Evolutionary conservation across 2,329 filamentous ascomycete genomes (phyloP), one percentile per base, ranked within the genome.

Genomic region (Hypoxylon sp.): DNA sequence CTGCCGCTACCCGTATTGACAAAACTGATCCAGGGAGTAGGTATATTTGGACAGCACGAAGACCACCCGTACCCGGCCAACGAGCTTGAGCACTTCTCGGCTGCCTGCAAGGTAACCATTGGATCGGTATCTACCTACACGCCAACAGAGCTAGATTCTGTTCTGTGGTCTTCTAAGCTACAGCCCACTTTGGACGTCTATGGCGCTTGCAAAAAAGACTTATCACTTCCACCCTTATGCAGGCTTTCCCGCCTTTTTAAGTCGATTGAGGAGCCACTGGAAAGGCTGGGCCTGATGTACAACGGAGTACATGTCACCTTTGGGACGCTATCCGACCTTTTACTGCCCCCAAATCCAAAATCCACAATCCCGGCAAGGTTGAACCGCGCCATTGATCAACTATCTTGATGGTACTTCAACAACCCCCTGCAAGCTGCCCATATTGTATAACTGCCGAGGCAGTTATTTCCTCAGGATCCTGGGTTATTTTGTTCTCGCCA

Each of bases 1-100:
- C 55, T 65, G 53, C 52, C 46, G 58, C 48, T 63, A 50, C 45
- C 55, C 30, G 59, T 67, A 19, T 36, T 21, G 19, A 43, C 53
- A 30, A 50, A 71, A 56, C 69, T 75, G 46, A 76, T 60, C 13
- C 48, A 51, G 52, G 32, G 51, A 53, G 23, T 36, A 76, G 74
- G 69, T 73, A 75, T 65, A 69, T 76, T 30, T 76, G 70, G 71
- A 70, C 71, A 45, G 76, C 75, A 60, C 69, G 72, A 58, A 73
- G 71, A 51, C 75, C 74, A 41, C 59, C 69, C 34, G 61, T 72
- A 49, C 65, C 68, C 21, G 65, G 70, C 61, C 73, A 72, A 71
- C 73, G 73, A 69, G 70, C 65, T 67, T 76, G 72, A 76, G 55
- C 46, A 25, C 58, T 51, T 25, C 38, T 58, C 64, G 65, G 69